Evolutionary conservation across 352 stramenopile genomes (phyloP).

Genomic region (Pythium graminicola): DNA sequence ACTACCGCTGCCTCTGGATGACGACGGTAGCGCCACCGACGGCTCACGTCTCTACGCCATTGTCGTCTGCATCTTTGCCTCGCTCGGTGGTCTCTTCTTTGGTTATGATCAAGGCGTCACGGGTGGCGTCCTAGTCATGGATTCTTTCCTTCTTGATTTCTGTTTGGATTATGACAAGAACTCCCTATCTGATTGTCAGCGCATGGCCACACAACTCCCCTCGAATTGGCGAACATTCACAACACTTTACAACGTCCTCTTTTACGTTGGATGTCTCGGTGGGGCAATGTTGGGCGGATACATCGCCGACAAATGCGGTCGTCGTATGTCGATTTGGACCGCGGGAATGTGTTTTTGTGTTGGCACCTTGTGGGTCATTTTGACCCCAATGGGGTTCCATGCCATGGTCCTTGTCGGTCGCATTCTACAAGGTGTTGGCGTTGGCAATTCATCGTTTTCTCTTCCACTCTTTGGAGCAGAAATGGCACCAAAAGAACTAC

Average conservation of each 20-base stretch:
- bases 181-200: background rate
- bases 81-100: background rate
- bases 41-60: background rate
- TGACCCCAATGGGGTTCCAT: background rate
- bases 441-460: background rate
- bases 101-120: background rate
- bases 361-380: background rate
- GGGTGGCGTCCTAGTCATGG: background rate
- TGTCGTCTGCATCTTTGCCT: background rate
- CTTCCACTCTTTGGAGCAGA: background rate
- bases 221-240: background rate
- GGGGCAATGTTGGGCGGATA: background rate
- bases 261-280: background rate
- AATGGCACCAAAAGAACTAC: conserved; percentile 26
- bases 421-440: background rate
- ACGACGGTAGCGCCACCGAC: background rate
- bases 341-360: background rate
- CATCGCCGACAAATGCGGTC: background rate
- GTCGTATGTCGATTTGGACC: background rate
- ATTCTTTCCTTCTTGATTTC: background rate
- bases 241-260: background rate
- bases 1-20: background rate
- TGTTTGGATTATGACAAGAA: background rate
- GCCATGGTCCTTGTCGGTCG: background rate
- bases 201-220: background rate